phyloP scores from a whole-genome alignment of 306 rosid genomes.

The Dryas drummondii region DNA sequence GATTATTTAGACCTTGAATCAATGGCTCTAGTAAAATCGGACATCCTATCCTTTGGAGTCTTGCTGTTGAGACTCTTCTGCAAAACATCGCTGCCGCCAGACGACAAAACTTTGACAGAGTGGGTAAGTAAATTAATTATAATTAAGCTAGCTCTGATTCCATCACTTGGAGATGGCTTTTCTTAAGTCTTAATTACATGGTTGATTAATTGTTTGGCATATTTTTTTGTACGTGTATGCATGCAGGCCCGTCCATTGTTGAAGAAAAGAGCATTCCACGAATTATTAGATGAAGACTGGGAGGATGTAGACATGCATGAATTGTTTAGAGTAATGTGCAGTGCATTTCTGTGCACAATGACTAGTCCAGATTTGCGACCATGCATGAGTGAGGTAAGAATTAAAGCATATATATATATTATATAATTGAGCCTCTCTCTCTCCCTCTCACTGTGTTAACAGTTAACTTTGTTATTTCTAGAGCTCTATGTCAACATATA shows the following conservation, averaged over 20 bases:
- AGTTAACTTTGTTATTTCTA: no score
- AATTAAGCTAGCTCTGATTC: no score
- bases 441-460: no score
- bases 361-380: slow-evolving; percentile 23
- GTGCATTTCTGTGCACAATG: slow-evolving; percentile 13
- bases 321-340: slow-evolving; percentile 25
- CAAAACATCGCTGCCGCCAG: slow-evolving; percentile 17
- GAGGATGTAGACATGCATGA: slow-evolving; percentile 27
- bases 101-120: slow-evolving; percentile 15
- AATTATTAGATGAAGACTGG: slow-evolving; percentile 17
- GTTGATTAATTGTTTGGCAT: neutral
- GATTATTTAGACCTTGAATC: slow-evolving; percentile 21
- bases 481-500: no score
- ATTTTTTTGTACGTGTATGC: neutral
- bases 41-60: slow-evolving; percentile 24
- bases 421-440: no score
- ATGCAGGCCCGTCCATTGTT: slow-evolving; percentile 31
- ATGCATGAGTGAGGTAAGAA: slow-evolving; percentile 21
- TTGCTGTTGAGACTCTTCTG: slow-evolving; percentile 34
- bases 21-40: slow-evolving; percentile 16
- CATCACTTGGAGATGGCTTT: no score
- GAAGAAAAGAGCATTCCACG: slow-evolving; percentile 21
- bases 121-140: slow-evolving; percentile 23
- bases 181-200: neutral
- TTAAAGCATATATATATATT: no score